phyloP scores from a whole-genome alignment of 495 filamentous ascomycete species.

The Platismatia glauca region DNA sequence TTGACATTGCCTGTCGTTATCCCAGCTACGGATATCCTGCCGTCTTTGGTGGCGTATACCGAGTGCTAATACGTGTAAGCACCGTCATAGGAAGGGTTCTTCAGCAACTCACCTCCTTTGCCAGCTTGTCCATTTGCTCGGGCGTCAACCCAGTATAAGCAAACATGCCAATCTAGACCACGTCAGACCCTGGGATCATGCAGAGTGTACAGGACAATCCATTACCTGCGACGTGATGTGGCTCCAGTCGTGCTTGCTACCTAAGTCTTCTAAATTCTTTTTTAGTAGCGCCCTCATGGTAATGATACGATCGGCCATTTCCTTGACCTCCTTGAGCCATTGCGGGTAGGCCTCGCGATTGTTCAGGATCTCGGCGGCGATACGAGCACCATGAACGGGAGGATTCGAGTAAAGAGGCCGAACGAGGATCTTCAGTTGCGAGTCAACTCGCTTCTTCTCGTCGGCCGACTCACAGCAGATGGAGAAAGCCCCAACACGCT shows the following conservation, averaged over 20 bases:
- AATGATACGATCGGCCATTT: slow-evolving; percentile 98
- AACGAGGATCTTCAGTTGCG: slow-evolving; percentile 96
- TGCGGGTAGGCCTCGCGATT: slow-evolving; percentile 77
- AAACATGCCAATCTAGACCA: slow-evolving; percentile 88
- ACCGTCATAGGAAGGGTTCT: background rate
- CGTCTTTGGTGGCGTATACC: slow-evolving; percentile 95
- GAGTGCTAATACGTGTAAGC: slow-evolving; percentile 54
- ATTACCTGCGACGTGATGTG: slow-evolving; percentile 85
- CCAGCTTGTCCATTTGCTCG: slow-evolving; percentile 84
- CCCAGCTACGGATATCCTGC: slow-evolving; percentile 92
- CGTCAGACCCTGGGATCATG: slow-evolving; percentile 12
- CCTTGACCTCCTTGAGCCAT: slow-evolving; percentile 96
- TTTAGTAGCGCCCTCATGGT: slow-evolving; percentile 90
- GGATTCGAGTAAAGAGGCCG: slow-evolving; percentile 98
- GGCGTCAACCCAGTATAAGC: slow-evolving; percentile 91
- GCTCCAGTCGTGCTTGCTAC: slow-evolving; percentile 93
- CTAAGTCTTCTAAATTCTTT: slow-evolving; percentile 85
- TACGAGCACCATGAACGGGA: slow-evolving; percentile 88
- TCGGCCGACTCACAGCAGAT: slow-evolving; percentile 73
- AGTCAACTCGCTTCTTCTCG: slow-evolving; percentile 94
- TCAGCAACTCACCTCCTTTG: slow-evolving; percentile 61
- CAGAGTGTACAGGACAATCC: no score
- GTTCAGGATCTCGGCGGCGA: slow-evolving; percentile 89
- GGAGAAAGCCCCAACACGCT: slow-evolving; percentile 96
- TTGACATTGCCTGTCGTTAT: slow-evolving; percentile 91